phyloP scores from a whole-genome alignment of 257 asterid genomes.

The Scutellaria galericulata region DNA sequence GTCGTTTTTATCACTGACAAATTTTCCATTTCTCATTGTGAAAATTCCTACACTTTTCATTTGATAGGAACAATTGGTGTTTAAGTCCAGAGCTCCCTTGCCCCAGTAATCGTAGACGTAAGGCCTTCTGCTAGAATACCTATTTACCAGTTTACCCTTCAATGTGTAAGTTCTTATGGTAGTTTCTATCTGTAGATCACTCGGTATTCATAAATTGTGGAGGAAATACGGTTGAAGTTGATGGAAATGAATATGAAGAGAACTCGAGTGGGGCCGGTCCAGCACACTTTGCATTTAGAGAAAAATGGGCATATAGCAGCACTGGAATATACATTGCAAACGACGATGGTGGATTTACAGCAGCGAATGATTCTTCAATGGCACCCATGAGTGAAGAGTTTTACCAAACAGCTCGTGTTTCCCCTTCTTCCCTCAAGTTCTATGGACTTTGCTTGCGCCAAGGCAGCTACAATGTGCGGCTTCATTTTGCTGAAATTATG shows the following conservation, averaged over 20 bases:
- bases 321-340: slow-evolving; percentile 56
- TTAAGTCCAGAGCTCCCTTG: slow-evolving; percentile 74
- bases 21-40: slow-evolving; percentile 7
- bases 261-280: slow-evolving; percentile 58
- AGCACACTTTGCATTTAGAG: slow-evolving; percentile 49
- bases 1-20: neutral
- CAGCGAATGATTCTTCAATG: slow-evolving; percentile 42
- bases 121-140: slow-evolving; percentile 25
- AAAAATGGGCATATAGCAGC: slow-evolving; percentile 86
- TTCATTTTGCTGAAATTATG: slow-evolving; percentile 89
- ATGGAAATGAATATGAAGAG: slow-evolving; percentile 64
- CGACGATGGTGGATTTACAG: neutral
- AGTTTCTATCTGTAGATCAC: slow-evolving; percentile 51
- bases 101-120: slow-evolving; percentile 50
- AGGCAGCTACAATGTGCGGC: slow-evolving; percentile 92
- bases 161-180: slow-evolving; percentile 24
- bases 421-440: slow-evolving; percentile 76
- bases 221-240: slow-evolving; percentile 49
- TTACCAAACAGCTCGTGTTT: slow-evolving; percentile 75
- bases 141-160: neutral
- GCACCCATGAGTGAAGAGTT: slow-evolving; percentile 40
- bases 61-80: slow-evolving; percentile 67
- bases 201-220: slow-evolving; percentile 84
- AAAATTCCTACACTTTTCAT: slow-evolving; percentile 22
- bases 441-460: slow-evolving; percentile 75